Evolutionary conservation across 805 yeast genomes (phyloP).

Genomic region (Yamadazyma scolyti): DNA sequence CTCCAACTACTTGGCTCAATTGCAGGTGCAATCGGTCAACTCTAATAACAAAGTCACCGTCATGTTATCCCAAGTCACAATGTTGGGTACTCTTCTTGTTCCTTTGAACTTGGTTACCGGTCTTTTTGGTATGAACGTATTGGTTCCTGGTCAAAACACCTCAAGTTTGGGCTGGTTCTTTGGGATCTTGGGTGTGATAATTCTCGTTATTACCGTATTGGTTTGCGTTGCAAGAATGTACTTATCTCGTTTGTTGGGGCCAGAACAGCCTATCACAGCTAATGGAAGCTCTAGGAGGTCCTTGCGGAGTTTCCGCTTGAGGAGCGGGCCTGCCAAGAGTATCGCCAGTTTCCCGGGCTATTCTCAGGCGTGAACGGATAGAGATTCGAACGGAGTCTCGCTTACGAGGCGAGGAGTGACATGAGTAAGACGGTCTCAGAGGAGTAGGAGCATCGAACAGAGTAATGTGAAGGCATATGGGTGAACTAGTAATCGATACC

Average conservation of each 20-base stretch:
- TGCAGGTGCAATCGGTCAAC: constrained; percentile 88
- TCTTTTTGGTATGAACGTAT: constrained; percentile 93
- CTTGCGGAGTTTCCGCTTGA: constrained; percentile 24
- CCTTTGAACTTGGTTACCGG: constrained; percentile 92
- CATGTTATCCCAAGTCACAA: constrained; percentile 83
- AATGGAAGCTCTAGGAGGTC: constrained; percentile 17
- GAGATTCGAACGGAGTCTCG: too few species aligned
- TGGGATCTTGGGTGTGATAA: constrained; percentile 28
- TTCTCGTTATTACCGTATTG: constrained; percentile 13
- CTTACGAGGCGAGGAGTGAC: too few species aligned
- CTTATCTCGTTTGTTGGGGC: constrained; percentile 15
- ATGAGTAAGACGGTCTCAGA: too few species aligned
- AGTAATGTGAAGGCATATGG: too few species aligned
- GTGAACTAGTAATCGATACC: too few species aligned
- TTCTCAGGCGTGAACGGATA: too few species aligned
- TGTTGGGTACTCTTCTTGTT: constrained; percentile 84
- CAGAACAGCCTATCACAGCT: constrained; percentile 6
- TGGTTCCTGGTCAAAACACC: constrained; percentile 63
- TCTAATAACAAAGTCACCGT: constrained; percentile 82
- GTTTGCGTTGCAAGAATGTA: constrained; percentile 18
- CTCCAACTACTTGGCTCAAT: constrained; percentile 86
- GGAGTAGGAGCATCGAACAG: too few species aligned
- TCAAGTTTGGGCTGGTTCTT: constrained; percentile 21
- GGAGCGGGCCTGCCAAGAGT: constrained; percentile 32
- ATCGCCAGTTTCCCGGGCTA: constrained; percentile 16